Base-by-base conservation (phyloP, 169 alveolate genomes). In the Eimeria maxima region DNA sequence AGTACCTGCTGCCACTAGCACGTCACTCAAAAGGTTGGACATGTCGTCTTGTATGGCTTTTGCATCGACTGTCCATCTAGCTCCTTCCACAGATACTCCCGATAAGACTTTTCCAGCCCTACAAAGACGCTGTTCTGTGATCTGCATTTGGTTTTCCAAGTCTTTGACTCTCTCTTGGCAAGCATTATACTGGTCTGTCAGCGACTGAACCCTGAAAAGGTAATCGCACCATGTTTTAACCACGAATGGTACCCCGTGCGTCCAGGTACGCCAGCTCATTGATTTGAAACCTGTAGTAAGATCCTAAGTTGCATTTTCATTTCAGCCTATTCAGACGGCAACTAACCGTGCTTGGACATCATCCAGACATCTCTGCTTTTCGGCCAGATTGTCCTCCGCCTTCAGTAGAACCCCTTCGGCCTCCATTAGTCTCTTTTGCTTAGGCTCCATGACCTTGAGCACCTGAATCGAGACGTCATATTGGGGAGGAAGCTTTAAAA, bases 171-270 rank as follows among this genome's bases (percentile, higher is more conserved):
- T 60, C 65, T 86, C 63, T 24, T 63, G 93, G 93, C 80, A 57
- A 42, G 78, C 93, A 60, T 33, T 44, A 29, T 86, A 44, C 81
- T 86, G 93, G 57, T 57, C 93, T 38, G 60, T 63, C 18, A 63
- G 93, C 60, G 93, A 86, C 57, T 86, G 93, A n/a, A 86, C 93
- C 65, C 93, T 86, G 93, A 60, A 57, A 53, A 60, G 45, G 42
- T 44, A 60, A 86, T n/a, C 44, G n/a, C 53, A 47, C 50, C 50
- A 11, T 14, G 14, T 18, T 47, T 73, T 38, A 5, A 4, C n/a
- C 50, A 27, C 65, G 50, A 27, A 8, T 45, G 29, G 27, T 45
- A 1, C 55, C 24, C 50, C 14, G 20, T 27, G 90, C 69, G 16
- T 53, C 44, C 53, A 11, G 44, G 42, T 44, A 44, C 3, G 27